phyloP scores from a whole-genome alignment of 352 stramenopile species.

The Saprolegnia diclina region DNA sequence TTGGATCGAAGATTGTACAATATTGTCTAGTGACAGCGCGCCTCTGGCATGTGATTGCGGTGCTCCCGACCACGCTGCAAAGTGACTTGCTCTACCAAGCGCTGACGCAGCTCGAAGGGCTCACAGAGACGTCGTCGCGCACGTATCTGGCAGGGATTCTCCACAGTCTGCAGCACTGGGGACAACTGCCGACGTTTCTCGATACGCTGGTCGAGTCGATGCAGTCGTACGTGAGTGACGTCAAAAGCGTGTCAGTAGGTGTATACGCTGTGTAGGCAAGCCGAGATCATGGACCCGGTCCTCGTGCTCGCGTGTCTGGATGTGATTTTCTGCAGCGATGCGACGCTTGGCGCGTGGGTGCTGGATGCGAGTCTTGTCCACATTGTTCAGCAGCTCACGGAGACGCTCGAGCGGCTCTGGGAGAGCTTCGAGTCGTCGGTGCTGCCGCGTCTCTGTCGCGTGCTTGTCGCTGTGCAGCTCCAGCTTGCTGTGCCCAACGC shows the following conservation, averaged over 20 bases:
- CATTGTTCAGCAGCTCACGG: neutral
- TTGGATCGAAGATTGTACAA: neutral
- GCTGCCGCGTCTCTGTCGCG: neutral
- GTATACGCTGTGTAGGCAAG: neutral
- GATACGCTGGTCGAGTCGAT: constrained; percentile 18
- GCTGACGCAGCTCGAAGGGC: constrained; percentile 4
- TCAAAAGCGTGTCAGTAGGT: neutral
- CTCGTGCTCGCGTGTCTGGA: neutral
- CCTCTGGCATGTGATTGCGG: constrained; percentile 17
- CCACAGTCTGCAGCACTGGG: constrained; percentile 16
- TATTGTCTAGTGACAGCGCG: constrained; percentile 1
- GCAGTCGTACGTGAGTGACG: neutral
- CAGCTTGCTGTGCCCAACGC: neutral
- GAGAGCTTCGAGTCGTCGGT: neutral
- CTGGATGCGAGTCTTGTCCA: neutral
- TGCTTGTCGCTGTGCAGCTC: neutral
- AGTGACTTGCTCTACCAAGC: constrained; percentile 13
- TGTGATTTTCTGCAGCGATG: constrained; percentile 2
- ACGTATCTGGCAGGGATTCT: constrained; percentile 13
- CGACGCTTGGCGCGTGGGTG: neutral
- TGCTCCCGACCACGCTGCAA: constrained; percentile 2
- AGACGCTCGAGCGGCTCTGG: neutral
- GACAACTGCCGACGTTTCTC: constrained; percentile 13
- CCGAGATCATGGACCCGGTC: constrained; percentile 9
- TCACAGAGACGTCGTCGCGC: constrained; percentile 21